Conservation (phyloP, 148 eudicot species). For the Salicornia ramosissima region DNA sequence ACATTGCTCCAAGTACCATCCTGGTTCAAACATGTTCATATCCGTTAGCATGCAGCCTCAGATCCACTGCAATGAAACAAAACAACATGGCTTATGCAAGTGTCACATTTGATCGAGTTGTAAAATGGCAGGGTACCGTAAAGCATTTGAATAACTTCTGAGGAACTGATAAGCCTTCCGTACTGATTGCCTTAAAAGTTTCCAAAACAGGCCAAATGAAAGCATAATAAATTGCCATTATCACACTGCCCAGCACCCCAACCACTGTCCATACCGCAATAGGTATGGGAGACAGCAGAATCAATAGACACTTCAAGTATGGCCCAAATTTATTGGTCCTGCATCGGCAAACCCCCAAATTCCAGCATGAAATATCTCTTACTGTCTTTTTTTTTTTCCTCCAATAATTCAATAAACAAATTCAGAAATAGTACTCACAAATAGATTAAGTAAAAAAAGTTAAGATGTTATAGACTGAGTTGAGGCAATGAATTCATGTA, state of each 20-base stretch:
- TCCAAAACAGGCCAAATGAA: constrained; percentile 32
- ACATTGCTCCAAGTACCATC: constrained; percentile 33
- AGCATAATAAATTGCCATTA: constrained; percentile 31
- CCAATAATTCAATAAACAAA: background rate
- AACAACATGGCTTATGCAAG: background rate
- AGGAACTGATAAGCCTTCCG: constrained; percentile 20
- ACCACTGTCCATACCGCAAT: constrained; percentile 32
- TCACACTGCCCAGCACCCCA: constrained; percentile 28
- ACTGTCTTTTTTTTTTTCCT: background rate
- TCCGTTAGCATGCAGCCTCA: background rate
- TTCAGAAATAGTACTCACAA: background rate
- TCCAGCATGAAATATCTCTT: background rate
- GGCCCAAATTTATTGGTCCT: constrained; percentile 35
- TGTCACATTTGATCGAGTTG: background rate
- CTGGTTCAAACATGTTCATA: constrained; percentile 14
- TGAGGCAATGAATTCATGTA: background rate
- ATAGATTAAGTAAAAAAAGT: constrained; percentile 9
- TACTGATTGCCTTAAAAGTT: constrained; percentile 32
- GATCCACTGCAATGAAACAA: no score
- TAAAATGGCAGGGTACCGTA: constrained; percentile 18
- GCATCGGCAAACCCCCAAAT: constrained; percentile 7
- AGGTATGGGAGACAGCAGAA: constrained; percentile 31
- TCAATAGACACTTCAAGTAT: constrained; percentile 22
- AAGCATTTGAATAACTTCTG: constrained; percentile 24
- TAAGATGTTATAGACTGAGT: constrained; percentile 10